These are phyloP conservation scores for Lasiodiplodia hormozganensis DNA, from an alignment of 2,329 filamentous ascomycete species.

Conservation along the genomic window DNA sequence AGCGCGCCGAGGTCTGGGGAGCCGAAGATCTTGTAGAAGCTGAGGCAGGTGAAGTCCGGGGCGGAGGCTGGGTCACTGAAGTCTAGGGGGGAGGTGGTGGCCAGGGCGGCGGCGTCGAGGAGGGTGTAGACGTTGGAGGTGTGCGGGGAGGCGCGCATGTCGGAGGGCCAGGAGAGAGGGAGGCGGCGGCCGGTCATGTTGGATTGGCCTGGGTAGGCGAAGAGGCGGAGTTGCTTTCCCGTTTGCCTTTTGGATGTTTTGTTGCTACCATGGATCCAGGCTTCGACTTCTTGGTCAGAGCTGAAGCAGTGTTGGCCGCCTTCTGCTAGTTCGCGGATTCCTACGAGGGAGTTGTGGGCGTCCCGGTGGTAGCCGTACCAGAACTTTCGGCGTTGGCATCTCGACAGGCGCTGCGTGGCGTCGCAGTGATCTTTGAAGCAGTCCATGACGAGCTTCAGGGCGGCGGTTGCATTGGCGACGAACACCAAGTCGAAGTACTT, in stretches of 20 bases:
- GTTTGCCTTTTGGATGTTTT: not conserved
- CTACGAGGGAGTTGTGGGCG: slow-evolving; percentile 86
- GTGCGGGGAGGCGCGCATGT: slow-evolving; percentile 41
- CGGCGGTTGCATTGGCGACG: slow-evolving; percentile 89
- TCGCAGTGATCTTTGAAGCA: slow-evolving; percentile 71
- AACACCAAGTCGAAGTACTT: slow-evolving; percentile 87
- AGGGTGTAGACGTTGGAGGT: slow-evolving; percentile 66
- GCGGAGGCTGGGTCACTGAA: slow-evolving; percentile 63
- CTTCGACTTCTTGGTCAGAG: slow-evolving; percentile 66
- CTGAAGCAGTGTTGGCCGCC: slow-evolving; percentile 69
- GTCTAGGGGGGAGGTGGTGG: slow-evolving; percentile 78
- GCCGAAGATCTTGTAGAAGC: slow-evolving; percentile 96
- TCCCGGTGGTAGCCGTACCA: slow-evolving; percentile 84
- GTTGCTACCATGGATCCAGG: slow-evolving; percentile 64
- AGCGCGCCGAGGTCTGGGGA: slow-evolving; percentile 90
- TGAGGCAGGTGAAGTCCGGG: slow-evolving; percentile 85
- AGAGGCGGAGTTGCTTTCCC: slow-evolving; percentile 65
- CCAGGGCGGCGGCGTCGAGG: slow-evolving; percentile 83
- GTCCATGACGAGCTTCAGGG: slow-evolving; percentile 85
- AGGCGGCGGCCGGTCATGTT: slow-evolving; percentile 86
- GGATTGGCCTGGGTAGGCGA: slow-evolving; percentile 90
- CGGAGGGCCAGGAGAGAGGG: slow-evolving; percentile 71
- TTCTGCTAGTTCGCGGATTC: slow-evolving; percentile 73
- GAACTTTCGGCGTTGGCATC: slow-evolving; percentile 55
- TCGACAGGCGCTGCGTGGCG: slow-evolving; percentile 63